Percentiles rank a stretch among this genome's conserved stretches.
Conservation (phyloP, 192 early-diverging fungal species). For the Coemansia sp. region DNA sequence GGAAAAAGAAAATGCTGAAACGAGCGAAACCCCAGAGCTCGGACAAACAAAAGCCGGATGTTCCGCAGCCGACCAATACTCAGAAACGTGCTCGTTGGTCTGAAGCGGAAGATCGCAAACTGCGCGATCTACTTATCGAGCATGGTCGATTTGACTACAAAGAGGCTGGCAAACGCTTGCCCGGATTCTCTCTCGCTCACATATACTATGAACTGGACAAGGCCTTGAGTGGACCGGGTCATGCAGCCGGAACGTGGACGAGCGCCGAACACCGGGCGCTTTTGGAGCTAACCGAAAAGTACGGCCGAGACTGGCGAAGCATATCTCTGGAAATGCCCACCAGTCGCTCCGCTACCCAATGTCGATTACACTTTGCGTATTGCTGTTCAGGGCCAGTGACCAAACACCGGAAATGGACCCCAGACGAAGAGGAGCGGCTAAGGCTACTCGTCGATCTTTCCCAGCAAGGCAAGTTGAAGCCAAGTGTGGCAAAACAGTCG, state of each 20-base stretch:
- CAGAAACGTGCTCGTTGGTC: conserved; percentile 2
- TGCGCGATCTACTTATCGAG: conserved; percentile 10
- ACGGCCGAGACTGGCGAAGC: conserved; percentile 19
- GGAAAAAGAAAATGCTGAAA: neutral
- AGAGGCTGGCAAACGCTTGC: conserved; percentile 5
- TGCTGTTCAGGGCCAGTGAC: neutral
- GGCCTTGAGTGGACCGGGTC: neutral
- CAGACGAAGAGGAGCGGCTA: conserved; percentile 13
- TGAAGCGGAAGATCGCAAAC: neutral
- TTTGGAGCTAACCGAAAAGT: conserved; percentile 6
- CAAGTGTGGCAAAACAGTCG: neutral
- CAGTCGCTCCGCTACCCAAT: conserved; percentile 12
- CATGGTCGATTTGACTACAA: conserved; percentile 2
- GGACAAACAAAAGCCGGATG: neutral
- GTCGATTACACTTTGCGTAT: conserved; percentile 1
- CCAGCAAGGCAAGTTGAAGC: neutral
- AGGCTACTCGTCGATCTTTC: conserved; percentile 26
- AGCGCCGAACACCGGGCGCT: conserved; percentile 13
- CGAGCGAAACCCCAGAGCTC: neutral
- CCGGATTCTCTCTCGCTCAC: neutral
- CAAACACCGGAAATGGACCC: conserved; percentile 11
- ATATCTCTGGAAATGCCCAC: conserved; percentile 26
- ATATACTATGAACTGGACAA: conserved; percentile 7
- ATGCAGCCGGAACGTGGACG: conserved; percentile 12
- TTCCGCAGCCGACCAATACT: neutral